phyloP scores from a whole-genome alignment of 306 rosid genomes.

The Rosa multiflora region DNA sequence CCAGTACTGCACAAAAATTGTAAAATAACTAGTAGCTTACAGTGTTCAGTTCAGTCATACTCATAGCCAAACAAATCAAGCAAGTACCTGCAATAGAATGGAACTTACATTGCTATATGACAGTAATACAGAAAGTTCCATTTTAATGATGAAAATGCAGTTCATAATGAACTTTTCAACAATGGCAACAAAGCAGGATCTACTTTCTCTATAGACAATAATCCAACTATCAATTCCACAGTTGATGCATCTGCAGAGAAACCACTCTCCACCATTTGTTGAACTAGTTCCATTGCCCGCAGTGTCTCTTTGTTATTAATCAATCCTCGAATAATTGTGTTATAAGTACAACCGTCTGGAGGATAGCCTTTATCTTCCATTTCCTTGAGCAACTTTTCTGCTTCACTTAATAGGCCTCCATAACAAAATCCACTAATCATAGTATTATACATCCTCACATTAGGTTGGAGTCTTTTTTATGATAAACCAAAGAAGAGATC shows the following conservation, averaged over 20 bases:
- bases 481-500: neutral
- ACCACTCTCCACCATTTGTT: neutral
- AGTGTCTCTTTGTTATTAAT: neutral
- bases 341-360: neutral
- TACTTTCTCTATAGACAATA: neutral
- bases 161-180: neutral
- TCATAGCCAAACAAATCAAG: neutral
- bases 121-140: neutral
- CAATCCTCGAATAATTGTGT: neutral
- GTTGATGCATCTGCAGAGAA: neutral
- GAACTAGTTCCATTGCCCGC: neutral
- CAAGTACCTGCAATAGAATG: neutral
- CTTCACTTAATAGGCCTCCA: neutral
- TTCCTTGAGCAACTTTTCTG: neutral
- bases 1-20: no score
- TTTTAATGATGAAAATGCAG: neutral
- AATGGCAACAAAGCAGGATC: neutral
- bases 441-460: neutral
- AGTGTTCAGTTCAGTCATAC: no score
- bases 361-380: neutral
- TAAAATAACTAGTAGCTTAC: no score
- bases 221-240: neutral
- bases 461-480: neutral
- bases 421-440: neutral
- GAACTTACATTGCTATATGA: neutral